These are phyloP conservation scores for Epichloe scottii DNA, from an alignment of 2,329 filamentous ascomycete species.

Conservation along the genomic window DNA sequence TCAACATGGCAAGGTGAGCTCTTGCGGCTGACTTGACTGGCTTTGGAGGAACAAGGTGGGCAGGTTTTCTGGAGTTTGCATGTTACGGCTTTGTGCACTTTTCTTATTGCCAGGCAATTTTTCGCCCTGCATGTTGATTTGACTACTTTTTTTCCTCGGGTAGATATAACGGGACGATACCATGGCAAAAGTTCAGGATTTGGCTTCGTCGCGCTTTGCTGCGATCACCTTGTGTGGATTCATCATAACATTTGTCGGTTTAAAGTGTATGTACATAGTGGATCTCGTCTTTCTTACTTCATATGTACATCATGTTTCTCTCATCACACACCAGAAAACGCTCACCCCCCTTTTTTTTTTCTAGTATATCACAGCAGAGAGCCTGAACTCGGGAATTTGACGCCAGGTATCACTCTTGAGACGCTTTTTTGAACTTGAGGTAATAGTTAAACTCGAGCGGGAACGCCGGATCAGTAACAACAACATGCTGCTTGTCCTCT, in stretches of 20 bases:
- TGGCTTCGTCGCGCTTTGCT: not conserved
- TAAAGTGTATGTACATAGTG: not conserved
- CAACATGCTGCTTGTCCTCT: conserved; percentile 72
- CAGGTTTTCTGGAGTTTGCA: conserved; percentile 3
- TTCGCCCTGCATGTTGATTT: not conserved
- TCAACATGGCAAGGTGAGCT: conserved; percentile 44
- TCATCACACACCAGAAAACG: too few relatives aligned
- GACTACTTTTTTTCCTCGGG: conserved; percentile 8
- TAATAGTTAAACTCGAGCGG: conserved; percentile 53
- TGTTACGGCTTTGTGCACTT: conserved; percentile 7
- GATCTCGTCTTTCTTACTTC: too few relatives aligned
- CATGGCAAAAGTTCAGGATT: conserved; percentile 12
- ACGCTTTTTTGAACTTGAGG: conserved; percentile 31
- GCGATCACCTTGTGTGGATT: not conserved
- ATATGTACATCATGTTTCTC: too few relatives aligned
- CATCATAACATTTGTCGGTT: not conserved
- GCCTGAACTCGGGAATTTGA: not conserved
- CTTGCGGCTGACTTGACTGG: not conserved
- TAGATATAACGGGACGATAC: conserved; percentile 22
- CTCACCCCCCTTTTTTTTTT: too few relatives aligned
- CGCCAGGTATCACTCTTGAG: not conserved
- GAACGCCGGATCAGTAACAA: conserved; percentile 87
- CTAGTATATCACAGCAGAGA: too few relatives aligned
- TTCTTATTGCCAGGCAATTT: conserved; percentile 1
- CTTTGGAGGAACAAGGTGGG: not conserved